Base-by-base conservation (phyloP, 2,329 filamentous ascomycete species). In the Beauveria pseudobassiana region DNA sequence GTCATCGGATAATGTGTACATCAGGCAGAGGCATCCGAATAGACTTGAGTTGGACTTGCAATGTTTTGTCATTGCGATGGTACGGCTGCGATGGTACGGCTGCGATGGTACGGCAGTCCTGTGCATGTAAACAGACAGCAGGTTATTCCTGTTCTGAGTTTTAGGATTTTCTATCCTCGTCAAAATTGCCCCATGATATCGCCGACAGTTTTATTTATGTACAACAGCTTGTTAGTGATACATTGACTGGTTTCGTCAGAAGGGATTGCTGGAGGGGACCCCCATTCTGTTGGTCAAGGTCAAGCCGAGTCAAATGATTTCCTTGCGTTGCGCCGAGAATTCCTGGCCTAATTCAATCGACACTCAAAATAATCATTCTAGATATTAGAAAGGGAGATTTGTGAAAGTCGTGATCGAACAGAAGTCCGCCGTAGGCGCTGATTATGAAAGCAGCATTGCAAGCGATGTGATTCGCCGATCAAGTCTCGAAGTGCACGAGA, bases 1-100 rank as follows among this genome's bases (percentile, higher is more conserved):
- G 54, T 53, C 54, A 58, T 42, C 54, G 60, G 60, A 58, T 53
- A 16, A 48, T 58, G 40, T 62, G 60, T 62, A 62, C 54, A 62
- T 58, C 58, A 62, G 40, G 49, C 48, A 62, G 40, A 55, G 60
- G 48, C 40, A 45, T 52, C 48, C 60, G 46, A 62, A 58, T 52
- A 46, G 48, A 58, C 46, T 42, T 38, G 53, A 16, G 40, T 48
- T 62, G n/a, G 48, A 50, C 46, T 58, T 34, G 18, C 18, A 46
- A 52, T 22, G 34, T 48, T 45, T 53, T 46, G 54, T n/a, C 22
- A 30, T 54, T 16, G 22, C 8, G 26, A 16, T 26, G 12, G 45
- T 48, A 48, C 22, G 12, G 16, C 45, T n/a, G n/a, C n/a, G n/a
- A n/a, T n/a, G n/a, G n/a, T n/a, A n/a, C n/a, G n/a, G n/a, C n/a